A percentile compares a stretch with the other conserved stretches of the same genome.
Evolutionary conservation across 768 basidiomycete genomes (phyloP).

Genomic region (Termitomyces sp.): DNA sequence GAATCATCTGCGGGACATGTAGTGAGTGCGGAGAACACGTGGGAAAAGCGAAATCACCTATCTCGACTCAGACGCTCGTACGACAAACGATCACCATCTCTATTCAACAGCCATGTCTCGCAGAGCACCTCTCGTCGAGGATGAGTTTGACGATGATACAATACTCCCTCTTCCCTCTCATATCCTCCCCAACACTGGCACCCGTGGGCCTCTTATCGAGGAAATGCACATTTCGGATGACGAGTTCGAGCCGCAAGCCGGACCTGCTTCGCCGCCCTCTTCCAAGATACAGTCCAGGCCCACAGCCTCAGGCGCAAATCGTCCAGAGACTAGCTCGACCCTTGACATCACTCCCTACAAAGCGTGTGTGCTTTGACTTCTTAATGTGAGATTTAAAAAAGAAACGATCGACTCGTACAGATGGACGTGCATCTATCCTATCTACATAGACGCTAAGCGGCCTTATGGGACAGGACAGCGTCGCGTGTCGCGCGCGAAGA

Average conservation of each 20-base stretch:
- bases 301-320: conserved; percentile 16
- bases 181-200: conserved; percentile 59
- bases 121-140: conserved; percentile 61
- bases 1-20: conserved; percentile 30
- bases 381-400: conserved; percentile 13
- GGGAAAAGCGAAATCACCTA: conserved; percentile 14
- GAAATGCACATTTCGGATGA: conserved; percentile 59
- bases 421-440: conserved; percentile 95
- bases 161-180: conserved; percentile 77
- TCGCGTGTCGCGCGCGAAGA: conserved; percentile 70
- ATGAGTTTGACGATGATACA: conserved; percentile 88
- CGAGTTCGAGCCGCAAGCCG: conserved; percentile 41
- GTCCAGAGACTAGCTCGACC: conserved; percentile 23
- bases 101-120: conserved; percentile 51
- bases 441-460: conserved; percentile 94
- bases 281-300: conserved; percentile 22
- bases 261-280: conserved; percentile 53
- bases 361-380: conserved; percentile 43
- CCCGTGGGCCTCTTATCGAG: conserved; percentile 72
- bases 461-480: conserved; percentile 81
- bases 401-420: conserved; percentile 33
- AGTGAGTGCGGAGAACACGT: conserved; percentile 15
- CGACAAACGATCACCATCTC: conserved; percentile 9
- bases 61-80: conserved; percentile 1
- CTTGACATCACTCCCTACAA: conserved; percentile 82